A percentile compares a stretch with the other conserved stretches of the same genome.
phyloP scores from a whole-genome alignment of 306 rosid genomes.

The Trichosanthes truncata region DNA sequence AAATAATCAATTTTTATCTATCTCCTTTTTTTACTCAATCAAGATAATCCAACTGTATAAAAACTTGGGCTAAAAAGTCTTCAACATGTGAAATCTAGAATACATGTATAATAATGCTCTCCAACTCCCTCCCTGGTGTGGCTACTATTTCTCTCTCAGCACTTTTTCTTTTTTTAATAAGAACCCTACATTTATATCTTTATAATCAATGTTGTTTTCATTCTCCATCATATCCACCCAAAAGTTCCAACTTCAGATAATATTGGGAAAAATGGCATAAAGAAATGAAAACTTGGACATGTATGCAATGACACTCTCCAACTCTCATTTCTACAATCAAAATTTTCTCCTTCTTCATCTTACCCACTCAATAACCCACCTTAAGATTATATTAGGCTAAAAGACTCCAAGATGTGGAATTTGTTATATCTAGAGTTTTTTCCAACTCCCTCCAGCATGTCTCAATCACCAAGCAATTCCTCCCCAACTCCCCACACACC shows the following conservation, averaged over 20 bases:
- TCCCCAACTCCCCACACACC: neutral
- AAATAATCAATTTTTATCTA: neutral
- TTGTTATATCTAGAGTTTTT: neutral
- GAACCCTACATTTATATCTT: neutral
- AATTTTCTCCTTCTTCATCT: neutral
- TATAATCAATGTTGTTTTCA: neutral
- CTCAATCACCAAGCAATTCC: neutral
- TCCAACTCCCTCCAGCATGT: neutral
- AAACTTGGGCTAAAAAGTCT: neutral
- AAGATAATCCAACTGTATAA: neutral
- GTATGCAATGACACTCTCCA: neutral
- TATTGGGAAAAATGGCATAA: neutral
- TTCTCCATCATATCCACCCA: neutral
- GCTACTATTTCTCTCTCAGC: neutral
- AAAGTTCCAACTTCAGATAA: neutral
- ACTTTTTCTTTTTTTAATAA: neutral
- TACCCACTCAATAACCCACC: neutral
- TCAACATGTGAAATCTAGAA: neutral
- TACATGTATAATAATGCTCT: neutral
- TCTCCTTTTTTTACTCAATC: neutral
- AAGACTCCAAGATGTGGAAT: neutral
- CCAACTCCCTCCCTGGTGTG: neutral
- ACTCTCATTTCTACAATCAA: neutral
- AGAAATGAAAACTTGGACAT: neutral
- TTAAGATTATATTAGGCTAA: neutral